Conservation (phyloP, 208 protist species). For the Acanthamoeba rhysodes region DNA sequence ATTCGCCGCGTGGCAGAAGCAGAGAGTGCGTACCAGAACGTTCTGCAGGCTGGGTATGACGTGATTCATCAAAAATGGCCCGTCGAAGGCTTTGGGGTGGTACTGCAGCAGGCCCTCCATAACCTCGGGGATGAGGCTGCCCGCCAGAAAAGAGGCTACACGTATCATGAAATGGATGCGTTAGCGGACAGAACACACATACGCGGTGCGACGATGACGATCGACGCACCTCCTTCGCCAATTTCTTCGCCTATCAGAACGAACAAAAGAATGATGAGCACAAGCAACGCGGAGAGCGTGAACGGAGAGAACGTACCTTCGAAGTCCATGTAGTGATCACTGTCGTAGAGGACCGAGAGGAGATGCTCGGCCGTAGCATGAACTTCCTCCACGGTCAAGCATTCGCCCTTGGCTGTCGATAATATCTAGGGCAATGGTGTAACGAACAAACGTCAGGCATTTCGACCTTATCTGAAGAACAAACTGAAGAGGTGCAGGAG, state of each 20-base stretch:
- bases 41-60: neutral
- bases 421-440: neutral
- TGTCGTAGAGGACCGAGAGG: neutral
- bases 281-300: neutral
- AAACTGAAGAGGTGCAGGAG: neutral
- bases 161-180: neutral
- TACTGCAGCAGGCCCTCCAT: slow-evolving; percentile 34
- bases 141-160: neutral
- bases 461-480: neutral
- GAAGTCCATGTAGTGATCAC: neutral
- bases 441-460: neutral
- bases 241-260: neutral
- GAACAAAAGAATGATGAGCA: neutral
- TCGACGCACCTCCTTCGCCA: neutral
- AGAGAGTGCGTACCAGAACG: neutral
- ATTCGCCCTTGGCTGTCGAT: neutral
- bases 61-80: neutral
- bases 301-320: neutral
- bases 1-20: neutral
- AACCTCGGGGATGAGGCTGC: neutral
- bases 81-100: neutral
- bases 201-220: neutral
- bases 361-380: neutral
- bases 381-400: neutral
- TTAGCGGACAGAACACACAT: too few species aligned